A percentile compares a stretch with the other conserved stretches of the same genome.
phyloP scores from a whole-genome alignment of 352 stramenopile species.

The Pythium phragmiticola region DNA sequence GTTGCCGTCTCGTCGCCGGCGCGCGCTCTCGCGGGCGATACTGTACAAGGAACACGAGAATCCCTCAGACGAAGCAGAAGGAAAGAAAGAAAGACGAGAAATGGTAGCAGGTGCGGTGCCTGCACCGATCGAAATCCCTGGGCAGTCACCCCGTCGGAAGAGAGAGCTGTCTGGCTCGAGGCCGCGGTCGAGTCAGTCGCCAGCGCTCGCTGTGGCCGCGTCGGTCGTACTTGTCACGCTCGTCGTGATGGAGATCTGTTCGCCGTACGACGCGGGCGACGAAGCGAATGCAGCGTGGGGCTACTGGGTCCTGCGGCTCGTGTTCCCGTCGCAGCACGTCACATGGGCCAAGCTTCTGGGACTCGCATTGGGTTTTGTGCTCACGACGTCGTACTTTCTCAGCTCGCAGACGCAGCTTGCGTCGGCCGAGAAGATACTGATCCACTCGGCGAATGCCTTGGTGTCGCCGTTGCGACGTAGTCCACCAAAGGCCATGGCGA shows the following conservation, averaged over 20 bases:
- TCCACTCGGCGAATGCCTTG: slow-evolving; percentile 21
- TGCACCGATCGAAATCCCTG: slow-evolving; percentile 10
- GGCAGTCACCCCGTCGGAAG: neutral
- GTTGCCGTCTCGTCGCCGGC: no score
- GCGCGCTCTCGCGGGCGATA: neutral
- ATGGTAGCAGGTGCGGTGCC: slow-evolving; percentile 1
- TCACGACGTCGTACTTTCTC: slow-evolving; percentile 43
- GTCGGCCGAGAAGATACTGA: slow-evolving; percentile 23
- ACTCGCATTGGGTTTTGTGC: slow-evolving; percentile 35
- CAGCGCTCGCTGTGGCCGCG: slow-evolving; percentile 15
- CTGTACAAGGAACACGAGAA: neutral
- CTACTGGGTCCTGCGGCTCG: slow-evolving; percentile 30
- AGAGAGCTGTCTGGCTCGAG: neutral
- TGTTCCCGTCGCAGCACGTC: slow-evolving; percentile 51
- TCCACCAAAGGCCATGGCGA: slow-evolving; percentile 7
- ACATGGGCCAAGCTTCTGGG: slow-evolving; percentile 43
- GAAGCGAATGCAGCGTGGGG: slow-evolving; percentile 23
- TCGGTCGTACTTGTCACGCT: slow-evolving; percentile 25
- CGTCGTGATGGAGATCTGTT: slow-evolving; percentile 18
- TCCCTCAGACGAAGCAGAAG: neutral
- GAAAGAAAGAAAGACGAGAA: neutral
- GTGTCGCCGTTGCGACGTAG: slow-evolving; percentile 19
- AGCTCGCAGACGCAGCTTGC: slow-evolving; percentile 27
- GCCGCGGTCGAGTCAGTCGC: neutral
- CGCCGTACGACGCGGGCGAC: slow-evolving; percentile 4